Percentiles rank a stretch among this genome's conserved stretches.
Conservation (phyloP, 805 yeast genomes). For the Schwanniomyces sp. region DNA sequence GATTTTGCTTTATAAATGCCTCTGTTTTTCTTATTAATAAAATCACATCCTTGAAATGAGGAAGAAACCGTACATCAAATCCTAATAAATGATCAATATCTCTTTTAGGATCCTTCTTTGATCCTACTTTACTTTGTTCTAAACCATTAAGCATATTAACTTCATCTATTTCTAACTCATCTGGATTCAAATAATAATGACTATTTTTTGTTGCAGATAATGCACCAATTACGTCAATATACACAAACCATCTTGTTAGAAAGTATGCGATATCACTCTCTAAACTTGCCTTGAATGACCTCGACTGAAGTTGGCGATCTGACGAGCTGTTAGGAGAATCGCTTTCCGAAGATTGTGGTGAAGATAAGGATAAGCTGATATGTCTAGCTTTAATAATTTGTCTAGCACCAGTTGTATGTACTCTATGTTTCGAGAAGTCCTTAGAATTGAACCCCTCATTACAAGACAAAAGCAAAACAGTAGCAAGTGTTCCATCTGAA, state of each 20-base stretch:
- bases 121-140: conserved; percentile 7
- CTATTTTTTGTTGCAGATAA: conserved; percentile 52
- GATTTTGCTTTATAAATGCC: conserved; percentile 9
- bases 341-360: neutral
- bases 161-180: conserved; percentile 10
- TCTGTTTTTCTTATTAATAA: conserved; percentile 30
- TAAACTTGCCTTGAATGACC: conserved; percentile 8
- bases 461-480: conserved; percentile 58
- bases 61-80: conserved; percentile 61
- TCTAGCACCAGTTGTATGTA: conserved; percentile 67
- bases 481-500: conserved; percentile 66
- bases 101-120: conserved; percentile 20
- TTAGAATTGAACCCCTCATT: conserved; percentile 49
- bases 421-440: conserved; percentile 52
- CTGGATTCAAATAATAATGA: conserved; percentile 26
- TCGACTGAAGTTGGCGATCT: neutral
- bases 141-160: conserved; percentile 18
- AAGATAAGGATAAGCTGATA: neutral
- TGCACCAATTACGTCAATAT: conserved; percentile 62
- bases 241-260: conserved; percentile 67
- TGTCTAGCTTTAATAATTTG: conserved; percentile 56
- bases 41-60: conserved; percentile 53
- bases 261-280: conserved; percentile 51
- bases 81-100: conserved; percentile 67
- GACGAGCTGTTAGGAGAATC: neutral